A percentile compares a stretch with the other conserved stretches of the same genome.
These are phyloP conservation scores for Cercospora berteroae DNA, from an alignment of 2,329 filamentous ascomycete species.

Conservation along the genomic window DNA sequence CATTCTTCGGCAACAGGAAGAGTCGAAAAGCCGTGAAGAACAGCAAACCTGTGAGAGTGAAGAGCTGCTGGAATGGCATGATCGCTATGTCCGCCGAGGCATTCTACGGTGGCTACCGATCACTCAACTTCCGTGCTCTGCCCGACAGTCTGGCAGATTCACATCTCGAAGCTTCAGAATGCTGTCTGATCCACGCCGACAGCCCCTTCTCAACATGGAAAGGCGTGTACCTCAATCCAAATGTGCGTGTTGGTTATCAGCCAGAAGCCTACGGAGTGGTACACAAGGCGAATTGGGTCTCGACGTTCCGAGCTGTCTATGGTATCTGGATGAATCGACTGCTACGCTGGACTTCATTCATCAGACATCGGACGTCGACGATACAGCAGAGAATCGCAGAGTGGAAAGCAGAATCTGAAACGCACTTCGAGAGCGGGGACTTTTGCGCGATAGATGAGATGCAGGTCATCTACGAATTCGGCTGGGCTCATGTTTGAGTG, in stretches of 20 bases:
- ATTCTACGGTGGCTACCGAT: constrained; percentile 46
- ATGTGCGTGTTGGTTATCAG: constrained; percentile 66
- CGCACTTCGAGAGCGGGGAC: constrained; percentile 36
- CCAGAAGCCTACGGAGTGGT: constrained; percentile 53
- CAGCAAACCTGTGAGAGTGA: constrained; percentile 56
- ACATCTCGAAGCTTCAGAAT: constrained; percentile 75
- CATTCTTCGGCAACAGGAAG: constrained; percentile 54
- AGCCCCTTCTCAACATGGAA: constrained; percentile 55
- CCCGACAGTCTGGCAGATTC: constrained; percentile 57
- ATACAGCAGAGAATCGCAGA: constrained; percentile 26
- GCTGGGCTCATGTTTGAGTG: constrained; percentile 33
- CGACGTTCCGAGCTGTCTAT: constrained; percentile 46
- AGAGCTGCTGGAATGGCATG: constrained; percentile 65
- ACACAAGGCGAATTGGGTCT: constrained; percentile 33
- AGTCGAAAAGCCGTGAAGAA: constrained; percentile 57
- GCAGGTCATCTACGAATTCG: constrained; percentile 31
- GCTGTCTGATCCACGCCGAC: constrained; percentile 73
- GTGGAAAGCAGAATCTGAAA: constrained; percentile 23
- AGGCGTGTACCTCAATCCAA: constrained; percentile 68
- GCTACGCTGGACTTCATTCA: constrained; percentile 46
- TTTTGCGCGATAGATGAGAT: constrained; percentile 34
- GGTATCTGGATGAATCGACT: constrained; percentile 62
- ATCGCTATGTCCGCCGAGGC: constrained; percentile 54
- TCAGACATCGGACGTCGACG: constrained; percentile 33
- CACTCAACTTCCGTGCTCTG: constrained; percentile 63